phyloP scores from a whole-genome alignment of 192 early-diverging fungal genomes.

The Coemansia sp. region DNA sequence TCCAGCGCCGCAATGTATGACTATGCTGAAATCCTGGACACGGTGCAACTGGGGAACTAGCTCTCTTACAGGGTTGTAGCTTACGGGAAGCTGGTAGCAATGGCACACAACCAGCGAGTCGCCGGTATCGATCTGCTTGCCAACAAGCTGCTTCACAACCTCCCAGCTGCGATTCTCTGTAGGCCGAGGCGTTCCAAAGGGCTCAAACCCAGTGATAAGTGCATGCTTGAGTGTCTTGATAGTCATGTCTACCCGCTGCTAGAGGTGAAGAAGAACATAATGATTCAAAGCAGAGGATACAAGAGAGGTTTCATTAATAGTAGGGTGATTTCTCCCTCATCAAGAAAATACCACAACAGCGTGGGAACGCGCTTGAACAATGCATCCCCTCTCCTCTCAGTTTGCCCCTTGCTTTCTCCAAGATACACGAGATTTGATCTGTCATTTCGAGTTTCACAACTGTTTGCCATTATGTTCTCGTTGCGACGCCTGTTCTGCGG shows the following conservation, averaged over 20 bases:
- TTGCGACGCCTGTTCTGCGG: not conserved
- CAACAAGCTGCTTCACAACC: conserved; percentile 29
- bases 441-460: too few species aligned
- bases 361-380: not conserved
- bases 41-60: conserved; percentile 49
- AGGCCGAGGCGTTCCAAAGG: conserved; percentile 49
- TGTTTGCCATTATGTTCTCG: not conserved
- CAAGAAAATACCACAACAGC: conserved; percentile 1
- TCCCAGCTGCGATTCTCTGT: conserved; percentile 55
- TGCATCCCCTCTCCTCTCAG: not conserved
- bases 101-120: conserved; percentile 20
- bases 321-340: too few species aligned
- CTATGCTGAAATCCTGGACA: conserved; percentile 44
- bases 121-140: conserved; percentile 8
- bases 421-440: too few species aligned
- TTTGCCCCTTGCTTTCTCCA: too few species aligned
- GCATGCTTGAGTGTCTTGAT: conserved; percentile 24
- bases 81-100: conserved; percentile 58
- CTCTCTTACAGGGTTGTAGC: conserved; percentile 55
- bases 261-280: too few species aligned
- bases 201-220: conserved; percentile 53
- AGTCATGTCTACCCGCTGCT: not conserved
- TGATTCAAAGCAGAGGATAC: too few species aligned
- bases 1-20: conserved; percentile 59
- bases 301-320: too few species aligned